A percentile compares a stretch with the other conserved stretches of the same genome.
These are phyloP conservation scores for Nicotiana paniculata DNA, from an alignment of 257 asterid species.

Conservation along the genomic window DNA sequence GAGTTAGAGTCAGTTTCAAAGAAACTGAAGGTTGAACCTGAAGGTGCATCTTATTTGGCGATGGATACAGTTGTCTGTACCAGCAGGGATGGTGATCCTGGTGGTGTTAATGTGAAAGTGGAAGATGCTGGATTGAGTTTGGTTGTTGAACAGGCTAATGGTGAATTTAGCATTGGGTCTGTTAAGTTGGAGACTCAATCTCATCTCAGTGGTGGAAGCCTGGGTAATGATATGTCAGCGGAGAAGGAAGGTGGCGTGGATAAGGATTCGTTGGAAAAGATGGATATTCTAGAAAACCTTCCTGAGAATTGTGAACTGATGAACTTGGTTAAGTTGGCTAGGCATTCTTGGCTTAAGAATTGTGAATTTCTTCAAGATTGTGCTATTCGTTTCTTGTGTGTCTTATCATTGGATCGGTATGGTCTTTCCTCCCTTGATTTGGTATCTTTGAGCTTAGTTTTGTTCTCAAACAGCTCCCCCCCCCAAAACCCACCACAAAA, in stretches of 20 bases:
- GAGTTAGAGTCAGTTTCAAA: constrained; percentile 60
- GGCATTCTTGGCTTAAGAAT: constrained; percentile 86
- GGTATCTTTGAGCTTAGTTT: not conserved
- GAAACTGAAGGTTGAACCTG: constrained; percentile 57
- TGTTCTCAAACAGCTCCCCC: not conserved
- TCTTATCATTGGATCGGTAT: constrained; percentile 94
- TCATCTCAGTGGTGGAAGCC: constrained; percentile 26
- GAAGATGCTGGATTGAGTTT: constrained; percentile 37
- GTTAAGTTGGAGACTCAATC: constrained; percentile 53
- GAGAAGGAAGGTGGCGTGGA: constrained; percentile 31
- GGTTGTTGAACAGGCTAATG: constrained; percentile 38
- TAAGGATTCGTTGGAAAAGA: constrained; percentile 44
- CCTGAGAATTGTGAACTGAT: constrained; percentile 63
- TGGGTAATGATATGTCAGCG: constrained; percentile 23
- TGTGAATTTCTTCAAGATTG: constrained; percentile 95
- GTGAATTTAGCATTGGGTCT: constrained; percentile 32
- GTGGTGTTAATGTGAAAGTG: constrained; percentile 24
- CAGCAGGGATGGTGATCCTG: constrained; percentile 33
- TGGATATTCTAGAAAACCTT: constrained; percentile 35
- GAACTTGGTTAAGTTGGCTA: constrained; percentile 72
- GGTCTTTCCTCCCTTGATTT: constrained; percentile 17
- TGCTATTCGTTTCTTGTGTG: constrained; percentile 96
- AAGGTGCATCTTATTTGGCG: constrained; percentile 33
- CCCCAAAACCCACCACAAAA: not conserved
- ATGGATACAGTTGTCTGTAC: constrained; percentile 15